Evolutionary conservation across 192 early-diverging fungal genomes (phyloP).

Genomic region (Coemansia sp.): DNA sequence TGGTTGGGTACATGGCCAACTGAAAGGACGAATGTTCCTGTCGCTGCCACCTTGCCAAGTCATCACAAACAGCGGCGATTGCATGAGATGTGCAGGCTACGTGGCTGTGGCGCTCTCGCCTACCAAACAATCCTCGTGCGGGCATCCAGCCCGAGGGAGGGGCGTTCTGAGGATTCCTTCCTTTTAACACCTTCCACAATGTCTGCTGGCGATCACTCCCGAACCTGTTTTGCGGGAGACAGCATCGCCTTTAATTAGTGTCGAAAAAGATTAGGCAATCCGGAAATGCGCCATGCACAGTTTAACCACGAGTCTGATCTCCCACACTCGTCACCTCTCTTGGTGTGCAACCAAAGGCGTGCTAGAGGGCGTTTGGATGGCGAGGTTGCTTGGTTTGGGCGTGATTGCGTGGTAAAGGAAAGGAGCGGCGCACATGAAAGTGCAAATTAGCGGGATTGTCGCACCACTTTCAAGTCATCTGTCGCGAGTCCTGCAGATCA

Average conservation of each 20-base stretch:
- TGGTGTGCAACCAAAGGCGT: neutral
- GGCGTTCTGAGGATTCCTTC: neutral
- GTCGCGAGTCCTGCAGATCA: slow-evolving; percentile 3
- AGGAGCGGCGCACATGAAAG: slow-evolving; percentile 1
- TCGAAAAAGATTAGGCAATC: neutral
- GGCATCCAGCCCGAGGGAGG: neutral
- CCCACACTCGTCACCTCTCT: neutral
- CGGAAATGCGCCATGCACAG: neutral
- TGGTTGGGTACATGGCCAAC: neutral
- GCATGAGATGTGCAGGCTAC: neutral
- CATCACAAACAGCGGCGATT: neutral
- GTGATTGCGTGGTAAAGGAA: neutral
- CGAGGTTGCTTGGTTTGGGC: neutral
- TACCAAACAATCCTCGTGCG: neutral
- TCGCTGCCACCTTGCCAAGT: neutral
- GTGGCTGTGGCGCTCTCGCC: neutral
- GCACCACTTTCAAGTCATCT: neutral
- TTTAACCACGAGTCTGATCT: neutral
- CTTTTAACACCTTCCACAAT: neutral
- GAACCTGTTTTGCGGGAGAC: neutral
- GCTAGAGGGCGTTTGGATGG: neutral
- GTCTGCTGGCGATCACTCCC: neutral
- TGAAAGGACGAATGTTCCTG: neutral
- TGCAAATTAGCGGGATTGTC: neutral
- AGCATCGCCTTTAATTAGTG: neutral